Conservation (phyloP, 2,329 filamentous ascomycete species). For the Stagonosporopsis cucurbitacearum region DNA sequence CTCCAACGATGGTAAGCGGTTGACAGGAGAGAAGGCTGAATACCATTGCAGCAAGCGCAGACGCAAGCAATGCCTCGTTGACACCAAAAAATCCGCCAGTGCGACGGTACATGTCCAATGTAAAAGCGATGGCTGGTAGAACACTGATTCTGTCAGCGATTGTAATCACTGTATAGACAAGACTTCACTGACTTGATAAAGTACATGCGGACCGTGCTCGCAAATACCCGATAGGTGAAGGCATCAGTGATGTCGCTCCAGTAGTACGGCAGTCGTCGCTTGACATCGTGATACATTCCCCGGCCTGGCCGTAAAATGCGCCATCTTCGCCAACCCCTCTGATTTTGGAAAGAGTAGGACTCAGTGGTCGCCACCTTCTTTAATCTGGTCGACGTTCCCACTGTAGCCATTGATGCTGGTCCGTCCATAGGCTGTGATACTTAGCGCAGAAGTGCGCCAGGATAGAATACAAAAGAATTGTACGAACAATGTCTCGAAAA, state of each 20-base stretch:
- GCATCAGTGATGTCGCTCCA: conserved; percentile 63
- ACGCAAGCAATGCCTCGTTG: conserved; percentile 63
- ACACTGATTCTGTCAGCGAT: conserved; percentile 46
- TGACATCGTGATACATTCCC: conserved; percentile 63
- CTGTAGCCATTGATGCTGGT: not conserved
- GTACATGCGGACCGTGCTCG: conserved; percentile 64
- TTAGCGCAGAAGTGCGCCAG: not conserved
- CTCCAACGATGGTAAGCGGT: conserved; percentile 64
- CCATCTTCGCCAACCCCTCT: conserved; percentile 51
- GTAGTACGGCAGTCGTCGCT: conserved; percentile 61
- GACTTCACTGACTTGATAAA: conserved; percentile 58
- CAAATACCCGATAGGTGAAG: conserved; percentile 61
- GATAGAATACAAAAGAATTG: not conserved
- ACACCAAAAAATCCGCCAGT: conserved; percentile 63
- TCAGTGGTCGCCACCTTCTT: conserved; percentile 31
- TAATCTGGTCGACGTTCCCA: conserved; percentile 2
- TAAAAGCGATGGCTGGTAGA: conserved; percentile 65
- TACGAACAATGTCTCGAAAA: not conserved
- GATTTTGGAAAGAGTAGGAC: conserved; percentile 46
- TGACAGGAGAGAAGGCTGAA: conserved; percentile 61
- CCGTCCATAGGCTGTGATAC: not conserved
- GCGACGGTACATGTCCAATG: conserved; percentile 63
- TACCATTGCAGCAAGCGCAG: conserved; percentile 61
- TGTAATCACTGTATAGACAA: too few species aligned
- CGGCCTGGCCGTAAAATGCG: conserved; percentile 54